Evolutionary conservation across 768 basidiomycete species (phyloP).

Genomic region (Auriscalpium microsporum): DNA sequence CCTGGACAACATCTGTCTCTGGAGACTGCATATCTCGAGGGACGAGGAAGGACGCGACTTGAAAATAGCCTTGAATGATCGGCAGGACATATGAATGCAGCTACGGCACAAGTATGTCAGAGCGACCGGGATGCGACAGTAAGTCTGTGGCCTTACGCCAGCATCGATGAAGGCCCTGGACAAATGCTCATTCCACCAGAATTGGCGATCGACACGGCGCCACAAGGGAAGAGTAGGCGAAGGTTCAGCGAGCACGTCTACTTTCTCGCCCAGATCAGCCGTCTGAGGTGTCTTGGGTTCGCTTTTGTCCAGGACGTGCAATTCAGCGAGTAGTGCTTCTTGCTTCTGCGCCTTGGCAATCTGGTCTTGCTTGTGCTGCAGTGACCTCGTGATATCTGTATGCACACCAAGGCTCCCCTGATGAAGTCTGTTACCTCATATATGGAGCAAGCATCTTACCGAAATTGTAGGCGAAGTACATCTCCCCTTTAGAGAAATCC

Average conservation of each 20-base stretch:
- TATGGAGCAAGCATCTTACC: constrained; percentile 35
- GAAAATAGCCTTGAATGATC: constrained; percentile 90
- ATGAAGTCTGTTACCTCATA: too few species aligned
- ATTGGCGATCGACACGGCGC: constrained; percentile 82
- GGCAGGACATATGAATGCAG: constrained; percentile 82
- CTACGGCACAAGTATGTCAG: constrained; percentile 25
- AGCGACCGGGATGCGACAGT: not conserved
- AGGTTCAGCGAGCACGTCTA: constrained; percentile 61
- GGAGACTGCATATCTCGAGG: constrained; percentile 37
- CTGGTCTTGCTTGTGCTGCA: constrained; percentile 73
- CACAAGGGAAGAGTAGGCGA: constrained; percentile 76
- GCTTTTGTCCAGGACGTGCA: constrained; percentile 38
- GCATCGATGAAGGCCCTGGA: constrained; percentile 79
- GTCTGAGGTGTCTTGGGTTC: constrained; percentile 5
- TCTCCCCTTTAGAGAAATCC: constrained; percentile 74
- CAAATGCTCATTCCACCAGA: constrained; percentile 96
- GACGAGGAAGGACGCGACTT: constrained; percentile 60
- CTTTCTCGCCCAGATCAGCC: constrained; percentile 26
- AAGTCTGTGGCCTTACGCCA: constrained; percentile 45
- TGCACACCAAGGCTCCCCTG: not conserved
- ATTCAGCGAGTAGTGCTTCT: constrained; percentile 49
- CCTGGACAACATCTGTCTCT: constrained; percentile 30
- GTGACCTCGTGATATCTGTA: constrained; percentile 71
- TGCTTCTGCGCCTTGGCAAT: constrained; percentile 48
- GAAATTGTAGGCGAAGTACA: constrained; percentile 86